Percentiles rank a stretch among this genome's conserved stretches.
phyloP scores from a whole-genome alignment of 306 rosid genomes.

The Rosa chinensis region DNA sequence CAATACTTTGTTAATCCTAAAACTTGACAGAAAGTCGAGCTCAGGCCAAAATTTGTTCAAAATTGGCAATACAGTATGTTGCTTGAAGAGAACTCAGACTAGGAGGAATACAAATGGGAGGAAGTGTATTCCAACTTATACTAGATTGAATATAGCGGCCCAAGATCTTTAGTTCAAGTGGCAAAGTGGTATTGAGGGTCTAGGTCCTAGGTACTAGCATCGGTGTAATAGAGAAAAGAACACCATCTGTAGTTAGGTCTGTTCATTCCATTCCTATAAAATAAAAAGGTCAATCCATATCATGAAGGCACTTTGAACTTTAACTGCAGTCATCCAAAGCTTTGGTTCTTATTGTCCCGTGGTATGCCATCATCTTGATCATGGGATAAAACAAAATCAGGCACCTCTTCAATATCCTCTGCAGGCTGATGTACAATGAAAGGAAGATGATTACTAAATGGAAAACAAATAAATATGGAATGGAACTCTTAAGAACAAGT shows the following conservation, averaged over 20 bases:
- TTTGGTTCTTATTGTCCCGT: neutral
- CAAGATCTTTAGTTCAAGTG: neutral
- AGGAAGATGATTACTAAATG: neutral
- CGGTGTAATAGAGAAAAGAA: neutral
- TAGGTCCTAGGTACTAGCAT: neutral
- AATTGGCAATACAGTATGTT: neutral
- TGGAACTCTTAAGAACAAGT: conserved; percentile 7
- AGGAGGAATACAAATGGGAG: neutral
- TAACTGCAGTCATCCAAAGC: conserved; percentile 5
- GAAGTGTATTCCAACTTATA: neutral
- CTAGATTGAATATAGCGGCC: neutral
- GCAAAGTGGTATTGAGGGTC: neutral
- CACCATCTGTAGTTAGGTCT: neutral
- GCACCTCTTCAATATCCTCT: conserved; percentile 63
- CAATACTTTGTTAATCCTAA: neutral
- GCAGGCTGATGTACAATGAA: conserved; percentile 49
- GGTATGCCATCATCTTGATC: conserved; percentile 32
- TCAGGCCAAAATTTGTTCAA: neutral
- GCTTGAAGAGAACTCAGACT: neutral
- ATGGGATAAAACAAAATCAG: conserved; percentile 42
- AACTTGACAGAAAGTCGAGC: neutral
- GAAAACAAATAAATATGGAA: neutral
- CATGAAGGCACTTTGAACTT: neutral
- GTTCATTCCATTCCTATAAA: neutral
- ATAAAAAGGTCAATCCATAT: neutral